Evolutionary conservation across 495 filamentous ascomycete genomes (phyloP).

Genomic region (Echria macrotheca): DNA sequence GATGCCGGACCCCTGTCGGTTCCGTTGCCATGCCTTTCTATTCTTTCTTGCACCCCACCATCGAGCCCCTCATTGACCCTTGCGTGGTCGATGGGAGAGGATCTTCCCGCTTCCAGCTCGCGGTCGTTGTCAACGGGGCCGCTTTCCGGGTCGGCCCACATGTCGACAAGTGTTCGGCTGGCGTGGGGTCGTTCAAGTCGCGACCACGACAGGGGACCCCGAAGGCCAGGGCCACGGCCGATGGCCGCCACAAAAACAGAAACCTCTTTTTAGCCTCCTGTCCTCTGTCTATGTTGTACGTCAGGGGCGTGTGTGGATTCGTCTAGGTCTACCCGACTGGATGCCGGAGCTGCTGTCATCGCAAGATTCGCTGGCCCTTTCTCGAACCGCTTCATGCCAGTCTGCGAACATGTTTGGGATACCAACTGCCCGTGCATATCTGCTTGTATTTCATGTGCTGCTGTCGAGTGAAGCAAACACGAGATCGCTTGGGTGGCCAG

Average conservation of each 20-base stretch:
- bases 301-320: conserved; percentile 1
- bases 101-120: conserved; percentile 24
- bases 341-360: not conserved
- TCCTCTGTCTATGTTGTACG: not conserved
- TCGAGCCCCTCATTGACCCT: conserved; percentile 5
- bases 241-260: conserved; percentile 16
- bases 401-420: conserved; percentile 7
- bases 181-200: conserved; percentile 22
- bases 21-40: conserved; percentile 5
- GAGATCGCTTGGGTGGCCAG: not conserved
- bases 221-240: conserved; percentile 8
- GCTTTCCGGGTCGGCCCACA: conserved; percentile 27
- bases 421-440: not conserved
- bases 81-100: conserved; percentile 15
- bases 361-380: not conserved
- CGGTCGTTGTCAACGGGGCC: conserved; percentile 18
- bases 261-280: conserved; percentile 18
- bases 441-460: not conserved
- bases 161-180: conserved; percentile 27
- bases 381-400: not conserved
- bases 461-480: conserved; percentile 8
- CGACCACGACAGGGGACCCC: conserved; percentile 15
- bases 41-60: conserved; percentile 9
- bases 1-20: conserved; percentile 8
- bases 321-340: conserved; percentile 1